Conservation (phyloP, 345 rosid genomes). For the Anastatica hierochuntica region DNA sequence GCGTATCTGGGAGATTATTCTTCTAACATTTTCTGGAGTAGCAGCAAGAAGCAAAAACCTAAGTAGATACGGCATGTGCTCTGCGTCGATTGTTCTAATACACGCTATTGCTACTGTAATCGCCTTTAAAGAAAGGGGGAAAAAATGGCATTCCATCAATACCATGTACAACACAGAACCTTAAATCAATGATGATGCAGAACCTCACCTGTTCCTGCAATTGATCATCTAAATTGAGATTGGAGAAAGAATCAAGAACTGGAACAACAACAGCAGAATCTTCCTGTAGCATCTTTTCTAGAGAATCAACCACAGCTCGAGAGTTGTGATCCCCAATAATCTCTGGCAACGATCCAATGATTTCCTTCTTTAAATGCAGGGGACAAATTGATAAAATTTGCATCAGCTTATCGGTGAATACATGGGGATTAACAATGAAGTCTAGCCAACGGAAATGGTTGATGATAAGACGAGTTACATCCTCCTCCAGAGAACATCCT, state of each 20-base stretch:
- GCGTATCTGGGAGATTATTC: slow-evolving; percentile 61
- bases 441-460: slow-evolving; percentile 78
- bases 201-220: slow-evolving; percentile 63
- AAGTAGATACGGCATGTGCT: slow-evolving; percentile 65
- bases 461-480: slow-evolving; percentile 60
- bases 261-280: slow-evolving; percentile 62
- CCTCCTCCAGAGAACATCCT: slow-evolving; percentile 44
- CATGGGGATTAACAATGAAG: slow-evolving; percentile 43
- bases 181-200: background rate
- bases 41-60: slow-evolving; percentile 76
- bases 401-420: slow-evolving; percentile 57
- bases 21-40: slow-evolving; percentile 49
- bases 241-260: slow-evolving; percentile 68
- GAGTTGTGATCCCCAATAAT: slow-evolving; percentile 57
- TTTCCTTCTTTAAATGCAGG: slow-evolving; percentile 57
- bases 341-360: slow-evolving; percentile 83
- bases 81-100: slow-evolving; percentile 59
- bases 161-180: background rate
- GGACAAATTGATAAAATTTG: slow-evolving; percentile 63
- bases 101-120: slow-evolving; percentile 63
- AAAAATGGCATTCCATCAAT: slow-evolving; percentile 4
- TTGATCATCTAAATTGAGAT: slow-evolving; percentile 52
- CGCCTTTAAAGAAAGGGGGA: slow-evolving; percentile 33
- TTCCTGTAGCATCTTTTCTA: slow-evolving; percentile 68
- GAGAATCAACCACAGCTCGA: slow-evolving; percentile 45